Evolutionary conservation across 164 flowering plant genomes (phyloP).

Genomic region (Cinnamomum chago): DNA sequence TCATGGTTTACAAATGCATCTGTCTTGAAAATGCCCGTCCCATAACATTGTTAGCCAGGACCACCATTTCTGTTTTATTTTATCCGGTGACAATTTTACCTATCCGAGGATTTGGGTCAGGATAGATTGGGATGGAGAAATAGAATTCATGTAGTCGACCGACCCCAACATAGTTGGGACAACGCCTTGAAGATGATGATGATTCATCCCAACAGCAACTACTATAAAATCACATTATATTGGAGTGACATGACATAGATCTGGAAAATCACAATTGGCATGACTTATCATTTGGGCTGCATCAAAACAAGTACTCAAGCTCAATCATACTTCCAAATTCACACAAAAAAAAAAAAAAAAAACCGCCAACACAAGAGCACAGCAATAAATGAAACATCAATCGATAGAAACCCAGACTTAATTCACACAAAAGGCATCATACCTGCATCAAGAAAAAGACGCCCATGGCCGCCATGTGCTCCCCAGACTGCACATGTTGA

Average conservation of each 20-base stretch:
- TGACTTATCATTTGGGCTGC: neutral
- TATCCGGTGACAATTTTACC: too few species aligned
- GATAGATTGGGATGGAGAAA: neutral
- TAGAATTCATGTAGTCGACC: neutral
- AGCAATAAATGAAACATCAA: neutral
- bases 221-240: too few species aligned
- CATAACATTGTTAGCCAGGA: too few species aligned
- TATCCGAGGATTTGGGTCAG: too few species aligned
- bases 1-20: neutral
- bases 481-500: slow-evolving; percentile 98
- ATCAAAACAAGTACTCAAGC: neutral
- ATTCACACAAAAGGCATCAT: neutral
- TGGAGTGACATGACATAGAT: too few species aligned
- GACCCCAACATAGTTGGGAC: neutral
- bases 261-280: too few species aligned
- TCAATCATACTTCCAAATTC: neutral
- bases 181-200: neutral
- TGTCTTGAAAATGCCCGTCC: too few species aligned
- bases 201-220: neutral
- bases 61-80: too few species aligned
- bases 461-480: slow-evolving; percentile 99
- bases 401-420: neutral
- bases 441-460: slow-evolving; percentile 97
- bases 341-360: too few species aligned
- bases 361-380: neutral